These are phyloP conservation scores for Spergularia bocconei DNA, from an alignment of 148 eudicot species.

Conservation along the genomic window DNA sequence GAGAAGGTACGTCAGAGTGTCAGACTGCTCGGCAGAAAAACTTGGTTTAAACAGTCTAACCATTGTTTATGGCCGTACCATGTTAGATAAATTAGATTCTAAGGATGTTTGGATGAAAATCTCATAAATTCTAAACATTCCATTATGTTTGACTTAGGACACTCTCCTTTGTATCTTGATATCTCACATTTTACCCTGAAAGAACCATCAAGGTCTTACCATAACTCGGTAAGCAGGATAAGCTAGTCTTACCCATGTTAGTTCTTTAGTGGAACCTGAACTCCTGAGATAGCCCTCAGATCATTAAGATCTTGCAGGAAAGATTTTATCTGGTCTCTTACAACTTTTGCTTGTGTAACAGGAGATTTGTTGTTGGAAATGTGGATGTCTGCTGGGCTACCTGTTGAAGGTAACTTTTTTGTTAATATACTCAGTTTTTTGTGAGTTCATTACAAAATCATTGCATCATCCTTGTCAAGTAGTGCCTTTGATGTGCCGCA, in stretches of 20 bases:
- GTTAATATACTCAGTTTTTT: neutral
- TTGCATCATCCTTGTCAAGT: neutral
- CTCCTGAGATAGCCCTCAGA: neutral
- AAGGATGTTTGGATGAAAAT: too few species aligned
- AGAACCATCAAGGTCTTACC: too few species aligned
- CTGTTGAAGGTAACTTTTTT: slow-evolving; percentile 47
- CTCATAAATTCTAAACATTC: too few species aligned
- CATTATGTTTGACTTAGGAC: too few species aligned
- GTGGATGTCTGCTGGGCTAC: slow-evolving; percentile 73
- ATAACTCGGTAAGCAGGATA: too few species aligned
- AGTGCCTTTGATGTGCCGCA: neutral
- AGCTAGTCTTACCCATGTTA: too few species aligned
- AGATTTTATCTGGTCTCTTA: neutral
- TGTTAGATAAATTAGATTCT: too few species aligned
- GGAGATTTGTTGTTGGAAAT: slow-evolving; percentile 65
- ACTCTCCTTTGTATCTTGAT: too few species aligned
- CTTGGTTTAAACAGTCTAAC: too few species aligned
- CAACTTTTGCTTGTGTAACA: slow-evolving; percentile 29
- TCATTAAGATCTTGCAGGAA: neutral
- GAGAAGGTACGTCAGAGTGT: slow-evolving; percentile 52
- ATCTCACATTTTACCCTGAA: too few species aligned
- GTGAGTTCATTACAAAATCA: neutral
- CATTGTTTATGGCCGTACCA: too few species aligned
- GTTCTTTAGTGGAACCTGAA: too few species aligned
- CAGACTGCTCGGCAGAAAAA: neutral